Base-by-base conservation (phyloP, 345 rosid species). In the Boechera retrofracta region DNA sequence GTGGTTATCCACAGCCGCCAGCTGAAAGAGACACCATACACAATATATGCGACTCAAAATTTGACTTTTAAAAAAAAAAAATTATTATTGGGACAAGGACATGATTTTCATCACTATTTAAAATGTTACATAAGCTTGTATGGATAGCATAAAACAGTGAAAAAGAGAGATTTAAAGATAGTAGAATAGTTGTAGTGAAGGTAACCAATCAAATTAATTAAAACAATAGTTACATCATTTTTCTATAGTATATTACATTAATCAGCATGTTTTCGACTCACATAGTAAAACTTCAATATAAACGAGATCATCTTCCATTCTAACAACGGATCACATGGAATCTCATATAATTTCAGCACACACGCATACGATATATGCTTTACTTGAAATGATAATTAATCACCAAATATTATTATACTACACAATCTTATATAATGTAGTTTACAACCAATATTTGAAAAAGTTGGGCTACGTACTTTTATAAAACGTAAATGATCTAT, bases 11-110 rank as follows among this genome's bases (percentile, higher is more conserved):
- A 51, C 64, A 63, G 28, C 70, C 68, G 35, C 80, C 62, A 65
- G 67, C 76, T 71, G 76, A 71, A 71, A 77, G 45, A 45, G 81
- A 77, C 76, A 49, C 57, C 58, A 60, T 61, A 21, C 70, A 64
- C 24, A 21, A 21, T 21, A 35, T 49, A 64, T 65, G 32, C 64
- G 68, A 78, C 72, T 64, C 67, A 58, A 56, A 44, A 36, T 77
- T 63, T 57, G 72, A 71, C 67, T 21, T 21, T 21, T 21, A 1
- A 21, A 21, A 21, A 21, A 21, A 21, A 21, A 1, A 21, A 1
- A 21, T 21, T 21, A 21, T 21, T 21, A 21, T 21, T 21, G 24
- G 24, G 24, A 21, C 24, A 21, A 21, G 1, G 24, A 21, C 24
- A 21, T 21, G 24, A 21, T 21, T 21, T 21, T 21, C 24, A 21